These are phyloP conservation scores for Beauveria rudraprayagi DNA, from an alignment of 2,329 filamentous ascomycete species.

Conservation along the genomic window DNA sequence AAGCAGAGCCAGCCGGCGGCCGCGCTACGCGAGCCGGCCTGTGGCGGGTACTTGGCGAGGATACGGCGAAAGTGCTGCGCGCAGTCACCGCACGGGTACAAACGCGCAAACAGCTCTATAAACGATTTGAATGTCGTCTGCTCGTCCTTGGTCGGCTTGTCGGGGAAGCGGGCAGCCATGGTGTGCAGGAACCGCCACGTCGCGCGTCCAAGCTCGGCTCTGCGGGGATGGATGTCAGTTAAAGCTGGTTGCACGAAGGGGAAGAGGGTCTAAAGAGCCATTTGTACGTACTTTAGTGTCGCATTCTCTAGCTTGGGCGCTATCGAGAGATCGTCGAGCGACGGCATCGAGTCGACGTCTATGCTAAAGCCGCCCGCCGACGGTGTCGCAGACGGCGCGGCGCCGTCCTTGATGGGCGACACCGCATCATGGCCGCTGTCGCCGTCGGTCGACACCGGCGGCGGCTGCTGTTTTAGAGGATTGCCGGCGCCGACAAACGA, in stretches of 20 bases:
- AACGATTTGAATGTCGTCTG: conserved; percentile 55
- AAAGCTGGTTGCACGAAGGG: not conserved
- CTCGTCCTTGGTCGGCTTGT: conserved; percentile 55
- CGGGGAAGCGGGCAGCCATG: conserved; percentile 62
- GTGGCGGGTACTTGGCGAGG: conserved; percentile 54
- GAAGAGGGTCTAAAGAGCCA: too few relatives aligned
- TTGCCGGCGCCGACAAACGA: not conserved
- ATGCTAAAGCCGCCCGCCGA: conserved; percentile 22
- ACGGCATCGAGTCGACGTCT: conserved; percentile 36
- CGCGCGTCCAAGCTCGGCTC: conserved; percentile 57
- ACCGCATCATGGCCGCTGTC: not conserved
- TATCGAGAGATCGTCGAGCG: conserved; percentile 60
- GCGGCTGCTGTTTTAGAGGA: not conserved
- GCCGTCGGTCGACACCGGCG: not conserved
- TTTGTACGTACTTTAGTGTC: conserved; percentile 55
- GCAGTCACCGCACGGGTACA: conserved; percentile 65
- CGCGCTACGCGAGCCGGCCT: conserved; percentile 54
- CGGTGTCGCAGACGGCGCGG: conserved; percentile 16
- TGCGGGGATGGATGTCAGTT: conserved; percentile 18
- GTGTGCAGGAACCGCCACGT: conserved; percentile 66
- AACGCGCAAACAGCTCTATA: conserved; percentile 57
- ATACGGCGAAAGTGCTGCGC: conserved; percentile 58
- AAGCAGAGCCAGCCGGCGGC: conserved; percentile 62
- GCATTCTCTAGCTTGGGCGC: conserved; percentile 77
- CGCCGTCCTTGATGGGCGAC: conserved; percentile 20